Conservation (phyloP, 2,329 filamentous ascomycete species). For the Sporothrix pallida region DNA sequence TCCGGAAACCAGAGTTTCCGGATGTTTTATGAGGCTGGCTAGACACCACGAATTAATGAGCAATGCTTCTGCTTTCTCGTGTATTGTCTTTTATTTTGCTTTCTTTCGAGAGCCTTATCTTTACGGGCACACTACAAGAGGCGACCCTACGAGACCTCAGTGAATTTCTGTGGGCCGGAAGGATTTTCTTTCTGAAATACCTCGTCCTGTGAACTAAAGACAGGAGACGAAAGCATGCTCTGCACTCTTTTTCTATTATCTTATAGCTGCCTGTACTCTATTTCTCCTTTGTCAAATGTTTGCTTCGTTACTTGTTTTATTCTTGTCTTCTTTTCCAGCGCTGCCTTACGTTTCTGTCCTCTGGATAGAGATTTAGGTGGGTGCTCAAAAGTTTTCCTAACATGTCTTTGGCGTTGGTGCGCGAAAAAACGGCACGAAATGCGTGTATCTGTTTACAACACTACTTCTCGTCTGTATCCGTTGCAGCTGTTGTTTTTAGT, state of each 20-base stretch:
- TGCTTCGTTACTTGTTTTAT: neutral
- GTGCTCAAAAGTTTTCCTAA: constrained; percentile 21
- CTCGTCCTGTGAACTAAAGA: too few species aligned
- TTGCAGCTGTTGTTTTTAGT: neutral
- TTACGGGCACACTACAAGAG: too few species aligned
- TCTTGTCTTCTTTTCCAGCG: neutral
- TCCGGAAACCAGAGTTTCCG: neutral
- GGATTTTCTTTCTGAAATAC: neutral
- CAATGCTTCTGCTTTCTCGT: constrained; percentile 4
- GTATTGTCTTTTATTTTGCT: neutral
- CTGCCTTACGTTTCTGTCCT: neutral
- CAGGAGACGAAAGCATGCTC: too few species aligned
- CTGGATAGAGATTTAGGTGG: neutral
- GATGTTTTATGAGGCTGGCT: neutral
- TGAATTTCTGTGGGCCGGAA: neutral
- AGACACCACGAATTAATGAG: constrained; percentile 24
- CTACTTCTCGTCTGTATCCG: too few species aligned
- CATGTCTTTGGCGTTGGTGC: constrained; percentile 15
- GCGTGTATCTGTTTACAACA: neutral
- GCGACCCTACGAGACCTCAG: too few species aligned
- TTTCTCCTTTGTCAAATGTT: neutral
- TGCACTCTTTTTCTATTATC: neutral
- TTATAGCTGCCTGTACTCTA: neutral
- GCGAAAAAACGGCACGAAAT: neutral
- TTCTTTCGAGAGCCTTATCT: neutral